Percentiles rank a stretch among this genome's conserved stretches.
phyloP scores from a whole-genome alignment of 2,329 filamentous ascomycete species.

The Dothideomycetidae sp. region DNA sequence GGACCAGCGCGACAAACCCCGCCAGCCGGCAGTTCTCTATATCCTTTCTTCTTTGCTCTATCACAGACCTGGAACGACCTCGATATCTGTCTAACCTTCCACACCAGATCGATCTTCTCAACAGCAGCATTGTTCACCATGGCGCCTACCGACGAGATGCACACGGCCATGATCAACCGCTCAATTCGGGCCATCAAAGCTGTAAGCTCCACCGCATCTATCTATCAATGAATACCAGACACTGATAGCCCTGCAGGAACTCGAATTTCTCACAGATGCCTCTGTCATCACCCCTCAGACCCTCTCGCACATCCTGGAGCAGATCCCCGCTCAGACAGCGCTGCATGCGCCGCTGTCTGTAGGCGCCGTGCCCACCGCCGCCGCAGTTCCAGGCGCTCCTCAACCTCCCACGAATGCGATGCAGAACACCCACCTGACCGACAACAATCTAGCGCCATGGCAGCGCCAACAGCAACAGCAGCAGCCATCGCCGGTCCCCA shows the following conservation, averaged over 20 bases:
- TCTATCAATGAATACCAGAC: slow-evolving; percentile 2
- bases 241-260: slow-evolving; percentile 47
- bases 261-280: slow-evolving; percentile 75
- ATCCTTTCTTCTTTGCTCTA: too few relatives aligned
- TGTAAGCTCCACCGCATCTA: slow-evolving; percentile 34
- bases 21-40: too few relatives aligned
- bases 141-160: slow-evolving; percentile 29
- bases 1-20: too few relatives aligned
- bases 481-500: slow-evolving; percentile 25
- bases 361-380: slow-evolving; percentile 22
- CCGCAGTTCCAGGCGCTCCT: slow-evolving; percentile 12
- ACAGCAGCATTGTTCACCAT: too few relatives aligned
- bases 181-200: slow-evolving; percentile 79
- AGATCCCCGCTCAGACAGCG: slow-evolving; percentile 59
- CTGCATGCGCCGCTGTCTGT: slow-evolving; percentile 31
- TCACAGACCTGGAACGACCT: too few relatives aligned
- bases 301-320: slow-evolving; percentile 58
- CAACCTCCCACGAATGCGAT: slow-evolving; percentile 21
- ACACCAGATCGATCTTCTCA: too few relatives aligned
- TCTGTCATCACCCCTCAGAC: slow-evolving; percentile 61
- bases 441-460: slow-evolving; percentile 15
- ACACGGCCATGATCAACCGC: slow-evolving; percentile 56
- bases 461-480: slow-evolving; percentile 25
- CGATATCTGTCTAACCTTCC: too few relatives aligned
- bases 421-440: slow-evolving; percentile 19